phyloP scores from a whole-genome alignment of 73 alveolate species.

The Paramecium caudatum region DNA sequence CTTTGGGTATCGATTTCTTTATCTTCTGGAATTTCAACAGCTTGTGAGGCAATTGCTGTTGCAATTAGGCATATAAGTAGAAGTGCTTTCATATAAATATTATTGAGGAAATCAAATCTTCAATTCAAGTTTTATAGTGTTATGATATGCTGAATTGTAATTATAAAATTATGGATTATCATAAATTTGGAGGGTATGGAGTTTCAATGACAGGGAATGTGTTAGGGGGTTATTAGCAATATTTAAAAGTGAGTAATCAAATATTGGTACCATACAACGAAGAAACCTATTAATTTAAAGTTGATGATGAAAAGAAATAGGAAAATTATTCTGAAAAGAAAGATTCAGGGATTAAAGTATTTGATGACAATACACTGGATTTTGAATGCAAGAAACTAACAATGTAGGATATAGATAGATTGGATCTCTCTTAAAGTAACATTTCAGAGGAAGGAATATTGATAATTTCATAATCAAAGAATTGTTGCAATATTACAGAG shows the following conservation, averaged over 20 bases:
- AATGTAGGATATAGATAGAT: slow-evolving; percentile 21
- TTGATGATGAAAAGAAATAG: not conserved
- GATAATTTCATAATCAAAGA: not conserved
- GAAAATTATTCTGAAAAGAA: slow-evolving; percentile 10
- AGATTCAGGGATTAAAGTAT: not conserved
- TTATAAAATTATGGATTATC: not conserved
- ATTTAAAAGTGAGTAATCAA: not conserved
- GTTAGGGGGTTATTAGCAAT: not conserved
- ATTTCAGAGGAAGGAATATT: slow-evolving; percentile 53
- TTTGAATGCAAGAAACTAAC: not conserved
- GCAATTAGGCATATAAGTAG: no score
- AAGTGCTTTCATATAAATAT: no score
- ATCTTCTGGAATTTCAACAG: no score
- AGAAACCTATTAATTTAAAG: slow-evolving; percentile 16
- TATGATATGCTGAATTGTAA: no score
- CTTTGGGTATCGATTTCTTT: no score
- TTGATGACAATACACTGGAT: slow-evolving; percentile 57
- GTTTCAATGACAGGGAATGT: slow-evolving; percentile 6
- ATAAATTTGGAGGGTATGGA: slow-evolving; percentile 8
- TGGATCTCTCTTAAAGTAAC: slow-evolving; percentile 7
- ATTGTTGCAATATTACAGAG: slow-evolving; percentile 26
- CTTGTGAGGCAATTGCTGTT: no score
- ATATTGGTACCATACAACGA: not conserved
- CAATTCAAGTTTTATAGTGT: no score
- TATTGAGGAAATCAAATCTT: no score